Base-by-base conservation (phyloP, 208 protist species). In the Trypanosoma platydactyli region DNA sequence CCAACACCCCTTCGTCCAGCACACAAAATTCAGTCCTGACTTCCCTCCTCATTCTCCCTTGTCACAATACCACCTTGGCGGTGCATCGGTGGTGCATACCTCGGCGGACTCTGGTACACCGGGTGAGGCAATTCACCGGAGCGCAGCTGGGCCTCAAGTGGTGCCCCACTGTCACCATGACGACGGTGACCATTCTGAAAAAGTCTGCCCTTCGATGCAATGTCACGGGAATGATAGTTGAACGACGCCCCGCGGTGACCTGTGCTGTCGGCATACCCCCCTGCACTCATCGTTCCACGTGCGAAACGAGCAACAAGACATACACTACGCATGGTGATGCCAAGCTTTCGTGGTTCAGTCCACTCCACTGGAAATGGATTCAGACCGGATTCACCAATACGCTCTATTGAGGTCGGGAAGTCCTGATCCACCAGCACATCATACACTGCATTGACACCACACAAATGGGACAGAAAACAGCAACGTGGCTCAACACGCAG, bases 361-460 rank as follows among this genome's bases (percentile, higher is more conserved):
- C 89, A 95, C 44, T 85, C 80, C n/a, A 95, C 86, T 0, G 89
- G 86, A 67, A 95, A 93, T 20, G 89, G 89, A 73, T 95, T 95
- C 20, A 95, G 61, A n/a, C 89, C 89, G 9, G 78, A 69, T 59
- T 91, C 86, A 12, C 83, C 86, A 13, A 95, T 62, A 5, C 83
- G 80, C 54, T 95, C 85, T 75, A 95, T 82, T 25, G 86, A 90
- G 13, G 76, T 67, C 44, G 85, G 84, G 55, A 90, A 95, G 73
- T 95, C 89, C 64, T 89, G 75, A 61, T 95, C 89, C n/a, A 82
- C 88, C n/a, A 95, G 57, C 27, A 95, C 89, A 62, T 95, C 89
- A 68, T 88, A 95, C 30, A 91, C 83, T 24, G 80, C 76, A 52
- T 81, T 85, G 16, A 81, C 84, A 41, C 86, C 86, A 58, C 79